Percentiles rank a stretch among this genome's conserved stretches.
Conservation (phyloP, 768 basidiomycete genomes). For the Omphalotus guepiniiformis region DNA sequence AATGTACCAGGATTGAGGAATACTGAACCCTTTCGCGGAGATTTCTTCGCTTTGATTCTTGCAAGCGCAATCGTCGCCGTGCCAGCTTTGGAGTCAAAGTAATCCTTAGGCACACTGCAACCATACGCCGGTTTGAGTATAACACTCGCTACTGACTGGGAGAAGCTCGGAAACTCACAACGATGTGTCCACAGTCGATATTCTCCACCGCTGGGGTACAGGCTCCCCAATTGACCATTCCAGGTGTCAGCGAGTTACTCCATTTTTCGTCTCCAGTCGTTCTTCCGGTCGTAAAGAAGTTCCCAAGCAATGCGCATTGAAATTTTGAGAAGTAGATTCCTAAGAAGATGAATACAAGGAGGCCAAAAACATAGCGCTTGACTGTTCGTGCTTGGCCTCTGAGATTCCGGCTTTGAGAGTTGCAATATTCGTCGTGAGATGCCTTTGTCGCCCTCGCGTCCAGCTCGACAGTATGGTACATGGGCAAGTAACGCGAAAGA, state of each 20-base stretch:
- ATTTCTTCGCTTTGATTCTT: conserved; percentile 14
- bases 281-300: too few species aligned
- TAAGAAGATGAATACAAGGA: too few species aligned
- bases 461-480: too few species aligned
- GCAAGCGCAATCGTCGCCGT: conserved; percentile 18
- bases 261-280: too few species aligned
- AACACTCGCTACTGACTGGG: neutral
- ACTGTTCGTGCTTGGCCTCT: too few species aligned
- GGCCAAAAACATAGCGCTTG: too few species aligned
- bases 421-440: too few species aligned
- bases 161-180: neutral
- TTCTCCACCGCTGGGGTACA: conserved; percentile 5
- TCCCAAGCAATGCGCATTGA: too few species aligned
- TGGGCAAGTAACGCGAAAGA: too few species aligned
- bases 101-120: conserved; percentile 22
- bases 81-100: conserved; percentile 16
- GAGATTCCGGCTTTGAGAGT: too few species aligned
- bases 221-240: neutral
- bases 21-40: conserved; percentile 17
- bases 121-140: neutral
- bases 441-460: too few species aligned
- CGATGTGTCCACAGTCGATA: conserved; percentile 3
- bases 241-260: neutral
- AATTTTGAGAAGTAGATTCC: too few species aligned
- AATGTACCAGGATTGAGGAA: conserved; percentile 19